Conservation (phyloP, 129 eudicot genomes). For the Mikania micrantha region DNA sequence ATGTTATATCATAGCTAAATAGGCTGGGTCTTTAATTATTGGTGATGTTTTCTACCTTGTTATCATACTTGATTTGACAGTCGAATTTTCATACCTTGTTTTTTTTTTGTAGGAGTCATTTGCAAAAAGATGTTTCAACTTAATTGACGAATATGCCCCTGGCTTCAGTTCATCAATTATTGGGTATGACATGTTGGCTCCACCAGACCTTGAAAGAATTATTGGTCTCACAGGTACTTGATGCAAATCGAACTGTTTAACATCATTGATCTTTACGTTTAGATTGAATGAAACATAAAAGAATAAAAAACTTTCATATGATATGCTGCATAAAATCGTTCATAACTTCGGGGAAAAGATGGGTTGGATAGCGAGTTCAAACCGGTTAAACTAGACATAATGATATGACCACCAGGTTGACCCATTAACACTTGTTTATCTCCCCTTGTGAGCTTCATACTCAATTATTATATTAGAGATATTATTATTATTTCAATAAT, state of each 20-base stretch:
- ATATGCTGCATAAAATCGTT: not conserved
- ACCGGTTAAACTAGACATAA: not conserved
- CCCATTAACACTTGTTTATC: not conserved
- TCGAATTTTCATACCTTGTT: not conserved
- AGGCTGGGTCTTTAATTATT: not conserved
- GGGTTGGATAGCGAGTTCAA: not conserved
- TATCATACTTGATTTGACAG: not conserved
- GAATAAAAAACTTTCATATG: not conserved
- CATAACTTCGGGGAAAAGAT: not conserved
- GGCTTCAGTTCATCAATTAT: constrained; percentile 91
- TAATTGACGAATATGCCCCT: constrained; percentile 93
- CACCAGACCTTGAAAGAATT: constrained; percentile 95
- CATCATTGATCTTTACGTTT: not conserved
- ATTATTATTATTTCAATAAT: not conserved
- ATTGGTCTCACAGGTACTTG: constrained; percentile 86
- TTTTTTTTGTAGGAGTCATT: constrained; percentile 57
- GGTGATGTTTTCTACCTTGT: constrained; percentile 8
- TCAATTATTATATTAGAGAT: not conserved
- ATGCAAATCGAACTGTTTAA: constrained; percentile 2
- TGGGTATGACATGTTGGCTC: constrained; percentile 98
- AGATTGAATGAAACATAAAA: not conserved
- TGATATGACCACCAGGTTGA: not conserved
- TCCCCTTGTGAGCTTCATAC: not conserved
- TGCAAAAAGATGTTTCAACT: constrained; percentile 71
- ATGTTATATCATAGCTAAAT: too few species aligned